These are phyloP conservation scores for Friedmanniomyces endolithicus DNA, from an alignment of 495 filamentous ascomycete genomes.

Conservation along the genomic window DNA sequence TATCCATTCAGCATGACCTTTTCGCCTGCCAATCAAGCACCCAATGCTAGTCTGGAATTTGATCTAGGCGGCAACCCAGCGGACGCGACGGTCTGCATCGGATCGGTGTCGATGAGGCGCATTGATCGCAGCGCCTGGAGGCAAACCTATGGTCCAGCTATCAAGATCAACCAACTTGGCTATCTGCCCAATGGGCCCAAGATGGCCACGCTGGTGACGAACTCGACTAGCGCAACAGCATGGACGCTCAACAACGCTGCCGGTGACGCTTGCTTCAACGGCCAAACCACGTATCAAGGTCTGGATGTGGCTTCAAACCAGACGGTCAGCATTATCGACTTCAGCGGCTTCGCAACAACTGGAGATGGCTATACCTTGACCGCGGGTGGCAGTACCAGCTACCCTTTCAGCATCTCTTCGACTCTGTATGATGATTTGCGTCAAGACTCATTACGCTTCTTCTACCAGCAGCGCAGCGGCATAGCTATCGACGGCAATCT, in stretches of 20 bases:
- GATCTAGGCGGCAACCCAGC: background rate
- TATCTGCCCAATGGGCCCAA: conserved; percentile 6
- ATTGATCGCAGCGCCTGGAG: conserved; percentile 5
- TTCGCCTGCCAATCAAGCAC: conserved; percentile 9
- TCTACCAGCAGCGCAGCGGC: conserved; percentile 12
- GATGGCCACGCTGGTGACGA: conserved; percentile 5
- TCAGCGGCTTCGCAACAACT: background rate
- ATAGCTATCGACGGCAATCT: conserved; percentile 12
- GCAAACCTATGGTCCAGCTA: conserved; percentile 4
- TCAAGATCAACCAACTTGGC: conserved; percentile 11
- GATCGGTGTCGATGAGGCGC: conserved; percentile 6
- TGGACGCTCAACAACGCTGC: conserved; percentile 5
- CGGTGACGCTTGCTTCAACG: conserved; percentile 4
- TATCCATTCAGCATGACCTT: conserved; percentile 11
- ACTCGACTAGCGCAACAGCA: background rate
- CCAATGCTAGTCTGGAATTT: conserved; percentile 8
- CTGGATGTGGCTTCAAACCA: conserved; percentile 2
- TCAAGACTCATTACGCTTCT: conserved; percentile 9
- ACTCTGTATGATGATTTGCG: background rate
- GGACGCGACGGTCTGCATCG: conserved; percentile 7
- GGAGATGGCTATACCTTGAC: conserved; percentile 2
- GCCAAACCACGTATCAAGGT: background rate
- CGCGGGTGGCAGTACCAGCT: background rate
- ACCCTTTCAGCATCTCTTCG: conserved; percentile 11
- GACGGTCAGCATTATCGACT: conserved; percentile 10